Conservation (phyloP, 768 basidiomycete species). For the Pleurotus eryngii region DNA sequence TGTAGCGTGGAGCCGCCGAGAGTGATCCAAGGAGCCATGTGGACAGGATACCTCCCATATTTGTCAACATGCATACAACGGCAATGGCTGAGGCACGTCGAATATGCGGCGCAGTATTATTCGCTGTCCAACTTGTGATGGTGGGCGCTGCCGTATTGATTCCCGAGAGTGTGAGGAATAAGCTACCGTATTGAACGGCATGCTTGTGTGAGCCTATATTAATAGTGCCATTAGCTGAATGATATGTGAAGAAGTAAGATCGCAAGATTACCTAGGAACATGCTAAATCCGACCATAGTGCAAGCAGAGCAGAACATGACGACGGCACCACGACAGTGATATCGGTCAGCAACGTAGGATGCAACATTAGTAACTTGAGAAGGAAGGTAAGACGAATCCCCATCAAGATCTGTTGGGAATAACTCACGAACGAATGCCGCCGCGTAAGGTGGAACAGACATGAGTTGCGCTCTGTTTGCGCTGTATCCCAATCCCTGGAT, state of each 20-base stretch:
- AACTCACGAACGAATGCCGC: conserved; percentile 26
- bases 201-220: conserved; percentile 19
- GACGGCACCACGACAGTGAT: conserved; percentile 23
- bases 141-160: conserved; percentile 38
- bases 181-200: conserved; percentile 37
- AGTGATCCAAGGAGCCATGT: conserved; percentile 39
- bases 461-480: conserved; percentile 42
- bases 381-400: background rate
- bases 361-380: conserved; percentile 19
- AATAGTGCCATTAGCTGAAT: background rate
- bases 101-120: conserved; percentile 45
- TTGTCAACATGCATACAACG: conserved; percentile 37
- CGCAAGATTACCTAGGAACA: conserved; percentile 31
- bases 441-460: conserved; percentile 44
- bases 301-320: conserved; percentile 27
- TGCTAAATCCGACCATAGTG: conserved; percentile 32
- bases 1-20: conserved; percentile 35
- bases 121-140: conserved; percentile 43
- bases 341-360: conserved; percentile 22
- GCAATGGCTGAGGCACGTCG: conserved; percentile 48
- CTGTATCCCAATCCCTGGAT: conserved; percentile 46
- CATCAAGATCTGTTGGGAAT: background rate
- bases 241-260: background rate
- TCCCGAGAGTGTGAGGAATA: conserved; percentile 43
- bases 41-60: conserved; percentile 39